phyloP scores from a whole-genome alignment of 805 yeast genomes.

The Myxozyma vanderwaltii region DNA sequence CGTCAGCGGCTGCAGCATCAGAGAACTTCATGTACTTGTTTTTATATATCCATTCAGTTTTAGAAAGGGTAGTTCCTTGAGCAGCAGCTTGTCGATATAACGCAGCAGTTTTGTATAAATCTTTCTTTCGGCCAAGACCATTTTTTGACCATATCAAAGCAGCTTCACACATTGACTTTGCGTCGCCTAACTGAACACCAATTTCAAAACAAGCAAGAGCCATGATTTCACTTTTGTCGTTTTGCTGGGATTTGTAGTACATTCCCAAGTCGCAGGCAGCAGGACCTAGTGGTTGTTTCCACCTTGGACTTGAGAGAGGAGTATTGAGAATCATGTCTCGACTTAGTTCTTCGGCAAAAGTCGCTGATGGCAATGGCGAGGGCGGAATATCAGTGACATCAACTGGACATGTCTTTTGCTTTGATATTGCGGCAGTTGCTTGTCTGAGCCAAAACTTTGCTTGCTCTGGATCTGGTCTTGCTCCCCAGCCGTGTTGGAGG shows the following conservation, averaged over 20 bases:
- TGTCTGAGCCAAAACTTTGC: constrained; percentile 63
- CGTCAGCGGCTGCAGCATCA: neutral
- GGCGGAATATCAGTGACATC: constrained; percentile 6
- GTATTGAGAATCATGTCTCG: constrained; percentile 4
- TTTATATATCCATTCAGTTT: constrained; percentile 52
- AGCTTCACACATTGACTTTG: constrained; percentile 67
- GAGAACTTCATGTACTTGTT: constrained; percentile 11
- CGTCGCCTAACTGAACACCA: constrained; percentile 67
- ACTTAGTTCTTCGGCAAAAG: neutral
- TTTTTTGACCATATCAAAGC: constrained; percentile 68
- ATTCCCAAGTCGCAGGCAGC: constrained; percentile 65
- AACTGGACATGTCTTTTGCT: neutral
- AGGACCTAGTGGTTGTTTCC: constrained; percentile 34
- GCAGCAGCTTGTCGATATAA: constrained; percentile 69
- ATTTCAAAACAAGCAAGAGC: constrained; percentile 64
- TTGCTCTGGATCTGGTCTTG: constrained; percentile 54
- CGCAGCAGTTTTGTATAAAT: constrained; percentile 62
- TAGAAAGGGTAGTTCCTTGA: constrained; percentile 61
- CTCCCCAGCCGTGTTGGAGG: constrained; percentile 68
- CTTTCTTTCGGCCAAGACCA: constrained; percentile 56
- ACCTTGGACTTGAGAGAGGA: constrained; percentile 4
- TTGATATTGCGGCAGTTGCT: constrained; percentile 43
- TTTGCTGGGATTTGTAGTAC: constrained; percentile 59
- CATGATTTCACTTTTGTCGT: constrained; percentile 52
- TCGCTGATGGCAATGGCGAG: neutral